phyloP scores from a whole-genome alignment of 78 protist species.

The slime mould (Dictyostelium discoideum) region DNA sequence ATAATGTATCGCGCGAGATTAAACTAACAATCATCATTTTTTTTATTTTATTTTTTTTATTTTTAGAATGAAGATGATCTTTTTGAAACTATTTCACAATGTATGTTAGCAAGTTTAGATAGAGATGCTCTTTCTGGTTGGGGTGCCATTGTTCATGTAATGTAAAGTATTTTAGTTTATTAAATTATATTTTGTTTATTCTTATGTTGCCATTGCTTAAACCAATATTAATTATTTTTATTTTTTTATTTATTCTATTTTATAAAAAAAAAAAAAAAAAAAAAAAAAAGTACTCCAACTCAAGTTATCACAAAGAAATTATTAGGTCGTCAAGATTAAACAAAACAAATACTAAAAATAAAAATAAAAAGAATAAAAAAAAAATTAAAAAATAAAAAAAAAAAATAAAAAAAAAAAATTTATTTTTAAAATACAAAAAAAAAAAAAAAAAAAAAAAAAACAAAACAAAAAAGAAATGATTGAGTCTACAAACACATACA shows the following conservation, averaged over 20 bases:
- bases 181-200: background rate
- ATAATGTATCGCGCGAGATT: background rate
- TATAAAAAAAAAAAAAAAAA: background rate
- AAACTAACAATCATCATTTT: background rate
- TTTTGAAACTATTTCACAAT: constrained; percentile 91
- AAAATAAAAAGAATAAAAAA: background rate
- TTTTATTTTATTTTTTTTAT: background rate
- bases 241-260: background rate
- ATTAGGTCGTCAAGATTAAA: constrained; percentile 82
- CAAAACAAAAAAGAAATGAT: background rate
- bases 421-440: background rate
- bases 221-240: background rate
- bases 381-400: background rate
- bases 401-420: background rate
- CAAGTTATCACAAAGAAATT: constrained; percentile 36
- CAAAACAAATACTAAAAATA: background rate
- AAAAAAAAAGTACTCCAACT: constrained; percentile 50
- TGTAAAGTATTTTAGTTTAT: constrained; percentile 50
- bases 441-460: background rate
- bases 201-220: background rate
- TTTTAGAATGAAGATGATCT: constrained; percentile 86
- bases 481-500: background rate
- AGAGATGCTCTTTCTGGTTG: constrained; percentile 97
- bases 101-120: constrained; percentile 91
- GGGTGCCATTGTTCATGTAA: constrained; percentile 96